Base-by-base conservation (phyloP, 2,329 filamentous ascomycete genomes). In the Colletotrichum siamense region DNA sequence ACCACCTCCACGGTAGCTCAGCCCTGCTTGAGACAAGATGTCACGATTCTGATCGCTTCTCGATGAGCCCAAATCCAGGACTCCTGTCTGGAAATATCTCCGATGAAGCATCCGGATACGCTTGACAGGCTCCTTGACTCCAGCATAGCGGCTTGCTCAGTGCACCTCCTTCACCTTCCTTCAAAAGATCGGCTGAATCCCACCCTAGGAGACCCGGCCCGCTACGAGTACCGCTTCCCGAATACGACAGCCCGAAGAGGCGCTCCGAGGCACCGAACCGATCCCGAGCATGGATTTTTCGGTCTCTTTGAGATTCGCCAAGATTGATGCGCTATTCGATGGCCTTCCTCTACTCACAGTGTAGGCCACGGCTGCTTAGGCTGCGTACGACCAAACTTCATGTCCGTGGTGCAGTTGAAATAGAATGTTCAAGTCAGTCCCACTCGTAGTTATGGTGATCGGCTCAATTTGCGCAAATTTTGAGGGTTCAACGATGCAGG, bases 171-270 rank as follows among this genome's bases (percentile, higher is more conserved):
- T 91, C 88, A 88, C 91, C 2, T 95, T 96, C 78, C 84, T 97
- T 34, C 94, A 96, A 80, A 95, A 97, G 82, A 88, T 96, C 55
- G 94, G 94, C 13, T 91, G 92, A 69, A 89, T 95, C 57, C 85
- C 91, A 9, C 93, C 94, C 0, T 95, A 93, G 89, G 94, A 95
- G 79, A 91, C 95, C 65, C 89, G 6, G 87, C 91, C 6, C 88
- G 93, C 4, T 95, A 94, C 82, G 89, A 89, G 36, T 83, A 90
- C 65, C 87, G 90, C 22, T 87, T 93, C 24, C 91, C 91, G 0
- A 87, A 83, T 24, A 85, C 89, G n/a, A 81, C 83, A 49, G 85
- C 90, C 30, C 80, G 84, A 32, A 86, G 86, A 7, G 85, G 85
- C 16, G 85, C 86, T 16, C 86, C 86, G 6, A 83, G 91, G 39